Base-by-base conservation (phyloP, 1,284 basidiomycete species). In the Moesziomyces aphidis region DNA sequence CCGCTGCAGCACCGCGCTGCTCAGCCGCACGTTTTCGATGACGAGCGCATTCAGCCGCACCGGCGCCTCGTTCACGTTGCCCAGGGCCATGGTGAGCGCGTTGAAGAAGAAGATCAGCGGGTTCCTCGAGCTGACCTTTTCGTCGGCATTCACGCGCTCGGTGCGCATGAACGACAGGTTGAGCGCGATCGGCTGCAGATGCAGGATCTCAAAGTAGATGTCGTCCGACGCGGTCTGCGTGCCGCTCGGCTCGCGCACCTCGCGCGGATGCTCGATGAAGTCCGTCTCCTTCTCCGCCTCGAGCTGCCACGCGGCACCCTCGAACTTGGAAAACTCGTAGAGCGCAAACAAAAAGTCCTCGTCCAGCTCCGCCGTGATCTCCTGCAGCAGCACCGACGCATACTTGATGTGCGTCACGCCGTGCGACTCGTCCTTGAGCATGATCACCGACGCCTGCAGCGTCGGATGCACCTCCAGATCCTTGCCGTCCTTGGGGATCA, bases 321-420 rank as follows among this genome's bases (percentile, higher is more conserved):
- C 90, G 82, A 97, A 91, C 81, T 96, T 94, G 3, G 91, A 90
- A 67, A 99, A 90, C 80, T 99, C 95, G 82, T 95, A 91, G 26
- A 99, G 86, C 0, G 95, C 91, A 80, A 95, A 97, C 55, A 99
- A 85, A 77, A 99, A 92, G 86, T 99, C 97, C 85, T 99, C 97
- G 85, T 99, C 97, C 34, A 94, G 89, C 85, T 99, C 95, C 34
- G 99, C 90, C 0, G 95, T 97, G 86, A 99, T 88, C 17, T 96
- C 94, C 83, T 99, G 97, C 24, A 99, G 86, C 26, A 99, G 86
- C 49, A 99, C 89, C 2, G 95, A 96, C 52, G 94, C 97, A 82
- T 99, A 99, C 86, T 99, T 99, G 86, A 99, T 89, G 85, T 97
- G 99, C 44, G 93, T 87, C 19, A 99, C 97, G 21, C 97, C 97